Conservation (phyloP, 106 monocot species). For the Posidonia australis region DNA sequence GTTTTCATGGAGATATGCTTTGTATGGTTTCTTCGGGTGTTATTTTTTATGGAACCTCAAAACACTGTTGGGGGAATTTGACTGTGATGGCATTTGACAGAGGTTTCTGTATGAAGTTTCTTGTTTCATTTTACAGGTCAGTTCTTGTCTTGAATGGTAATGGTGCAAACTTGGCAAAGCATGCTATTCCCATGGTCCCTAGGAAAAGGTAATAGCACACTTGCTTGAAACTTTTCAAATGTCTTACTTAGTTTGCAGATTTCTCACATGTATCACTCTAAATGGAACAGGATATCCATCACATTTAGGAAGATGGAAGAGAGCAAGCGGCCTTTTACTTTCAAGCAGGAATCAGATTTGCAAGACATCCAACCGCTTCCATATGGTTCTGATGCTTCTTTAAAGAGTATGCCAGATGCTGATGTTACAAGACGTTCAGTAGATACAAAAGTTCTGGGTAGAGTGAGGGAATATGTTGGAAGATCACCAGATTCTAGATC, state of each 20-base stretch:
- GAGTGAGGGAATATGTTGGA: background rate
- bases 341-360: constrained; percentile 31
- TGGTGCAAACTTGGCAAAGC: constrained; percentile 45
- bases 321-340: constrained; percentile 28
- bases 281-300: constrained; percentile 41
- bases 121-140: constrained; percentile 23
- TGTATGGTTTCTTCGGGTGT: no score
- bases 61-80: background rate
- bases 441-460: constrained; percentile 3
- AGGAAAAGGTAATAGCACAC: constrained; percentile 18
- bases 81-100: background rate
- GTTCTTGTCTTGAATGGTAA: constrained; percentile 53
- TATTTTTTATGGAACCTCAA: no score
- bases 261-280: background rate
- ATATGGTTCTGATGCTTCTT: background rate
- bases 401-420: background rate
- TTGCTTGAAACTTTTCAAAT: constrained; percentile 10
- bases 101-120: no score
- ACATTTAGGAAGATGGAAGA: constrained; percentile 67
- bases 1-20: no score
- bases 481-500: background rate
- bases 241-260: background rate
- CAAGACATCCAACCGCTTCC: constrained; percentile 24
- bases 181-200: constrained; percentile 40
- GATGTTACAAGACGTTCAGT: background rate